Base-by-base conservation (phyloP, 352 stramenopile genomes). In the Phytophthora idaei region DNA sequence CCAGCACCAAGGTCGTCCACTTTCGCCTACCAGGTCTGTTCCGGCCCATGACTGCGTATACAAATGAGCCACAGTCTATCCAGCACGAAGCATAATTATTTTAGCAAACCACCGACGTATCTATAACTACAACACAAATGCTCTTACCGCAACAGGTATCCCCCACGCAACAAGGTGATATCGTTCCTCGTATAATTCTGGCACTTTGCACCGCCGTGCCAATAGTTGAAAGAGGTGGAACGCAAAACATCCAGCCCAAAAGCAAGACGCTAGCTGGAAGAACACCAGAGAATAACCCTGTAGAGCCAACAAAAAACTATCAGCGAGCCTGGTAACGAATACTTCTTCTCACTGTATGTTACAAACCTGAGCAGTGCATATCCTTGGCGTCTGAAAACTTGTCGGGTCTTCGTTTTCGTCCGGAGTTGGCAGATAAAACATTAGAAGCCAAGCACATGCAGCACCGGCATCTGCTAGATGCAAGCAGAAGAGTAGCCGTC, bases 181-280 rank as follows among this genome's bases (percentile, higher is more conserved):
- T 25, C 83, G 78, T 31, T 66, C 49, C 53, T 93, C 85, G 51
- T 89, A 92, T 10, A 90, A 64, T 62, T 93, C 85, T 0, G 85
- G 81, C 0, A 72, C 73, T 58, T 92, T 89, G 34, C 52, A 69
- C 28, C 63, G 57, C 14, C 74, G 76, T 2, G 70, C 70, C 2
- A 93, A 67, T 54, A 93, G 77, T 57, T 90, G 82, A 65, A 87
- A 89, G 29, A 93, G 70, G 58, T 93, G 81, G 62, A 89, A 92
- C 1, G 83, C 81, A 59, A 93, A 93, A 62, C 85, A 90, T n/a
- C 67, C 78, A 9, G 81, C 89, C 85, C 85, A 93, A 9, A 90
- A 46, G 39, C 80, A 85, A 17, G 85, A 92, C n/a, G 83, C 71
- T 15, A 93, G 61, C 36, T 71, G 63, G 57, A 90, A 92, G 49